Percentiles rank a stretch among this genome's conserved stretches.
These are phyloP conservation scores for Globisporangium nagaii DNA, from an alignment of 352 stramenopile species.

Conservation along the genomic window DNA sequence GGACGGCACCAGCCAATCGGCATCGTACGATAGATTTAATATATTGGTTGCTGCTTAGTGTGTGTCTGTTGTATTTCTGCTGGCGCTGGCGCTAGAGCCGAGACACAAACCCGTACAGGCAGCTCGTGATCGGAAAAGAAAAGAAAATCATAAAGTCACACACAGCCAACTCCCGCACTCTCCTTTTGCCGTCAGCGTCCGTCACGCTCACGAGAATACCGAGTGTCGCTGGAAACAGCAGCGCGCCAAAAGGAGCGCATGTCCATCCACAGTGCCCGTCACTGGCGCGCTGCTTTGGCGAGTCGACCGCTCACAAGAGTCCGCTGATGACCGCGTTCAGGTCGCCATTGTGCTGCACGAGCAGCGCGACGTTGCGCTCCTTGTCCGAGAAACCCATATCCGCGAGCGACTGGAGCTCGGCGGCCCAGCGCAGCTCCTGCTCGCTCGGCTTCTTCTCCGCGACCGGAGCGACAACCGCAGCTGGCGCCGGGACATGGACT, in stretches of 20 bases:
- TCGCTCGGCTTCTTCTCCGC: constrained; percentile 22
- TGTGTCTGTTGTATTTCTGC: too few species aligned
- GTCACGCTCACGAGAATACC: too few species aligned
- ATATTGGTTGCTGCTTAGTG: constrained; percentile 1
- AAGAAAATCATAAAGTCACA: constrained; percentile 8
- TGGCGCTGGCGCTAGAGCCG: too few species aligned
- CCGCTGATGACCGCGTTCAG: constrained; percentile 60
- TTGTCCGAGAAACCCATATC: constrained; percentile 76
- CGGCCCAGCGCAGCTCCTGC: constrained; percentile 40
- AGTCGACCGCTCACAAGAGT: constrained; percentile 25
- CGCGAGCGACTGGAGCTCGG: constrained; percentile 35
- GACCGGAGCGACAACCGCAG: constrained; percentile 13
- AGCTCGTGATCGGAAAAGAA: not conserved
- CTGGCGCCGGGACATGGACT: constrained; percentile 26
- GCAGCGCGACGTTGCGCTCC: constrained; percentile 42
- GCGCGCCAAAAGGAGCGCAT: too few species aligned
- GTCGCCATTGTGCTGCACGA: constrained; percentile 55
- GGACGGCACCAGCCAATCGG: too few species aligned
- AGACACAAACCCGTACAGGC: not conserved
- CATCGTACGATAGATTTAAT: constrained; percentile 6
- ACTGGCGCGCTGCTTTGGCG: not conserved
- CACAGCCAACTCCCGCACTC: not conserved
- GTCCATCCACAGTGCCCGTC: not conserved
- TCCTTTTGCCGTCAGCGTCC: not conserved
- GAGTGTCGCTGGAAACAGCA: not conserved